Conservation (phyloP, 306 rosid species). For the Abrus precatorius region DNA sequence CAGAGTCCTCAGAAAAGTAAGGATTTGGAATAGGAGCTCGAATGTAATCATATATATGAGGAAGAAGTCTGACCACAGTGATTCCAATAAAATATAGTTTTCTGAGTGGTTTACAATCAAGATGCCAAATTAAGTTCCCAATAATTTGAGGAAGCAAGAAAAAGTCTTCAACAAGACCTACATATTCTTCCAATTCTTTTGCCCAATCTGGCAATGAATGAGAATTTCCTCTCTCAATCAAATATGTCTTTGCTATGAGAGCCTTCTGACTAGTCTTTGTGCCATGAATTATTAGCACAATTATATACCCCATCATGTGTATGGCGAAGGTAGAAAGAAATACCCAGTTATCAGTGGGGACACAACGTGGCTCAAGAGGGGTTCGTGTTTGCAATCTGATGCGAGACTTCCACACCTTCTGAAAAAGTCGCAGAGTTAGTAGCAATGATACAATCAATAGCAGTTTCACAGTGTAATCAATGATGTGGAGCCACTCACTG, state of each 20-base stretch:
- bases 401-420: conserved; percentile 94
- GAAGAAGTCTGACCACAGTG: conserved; percentile 84
- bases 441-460: conserved; percentile 73
- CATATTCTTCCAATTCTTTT: conserved; percentile 76
- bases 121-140: conserved; percentile 90
- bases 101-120: conserved; percentile 74
- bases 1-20: conserved; percentile 72
- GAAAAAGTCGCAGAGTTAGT: conserved; percentile 82
- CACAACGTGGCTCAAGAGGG: conserved; percentile 65
- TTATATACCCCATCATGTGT: conserved; percentile 70
- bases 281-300: conserved; percentile 66
- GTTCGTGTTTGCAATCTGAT: conserved; percentile 67
- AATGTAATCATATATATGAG: conserved; percentile 80
- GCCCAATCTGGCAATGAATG: conserved; percentile 62
- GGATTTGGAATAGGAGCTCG: conserved; percentile 72
- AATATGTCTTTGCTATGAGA: conserved; percentile 47
- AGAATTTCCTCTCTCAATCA: conserved; percentile 47
- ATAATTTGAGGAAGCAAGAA: conserved; percentile 86
- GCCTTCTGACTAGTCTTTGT: conserved; percentile 54
- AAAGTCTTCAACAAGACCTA: conserved; percentile 90
- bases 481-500: conserved; percentile 66
- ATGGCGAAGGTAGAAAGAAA: conserved; percentile 58
- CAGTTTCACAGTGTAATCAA: conserved; percentile 83
- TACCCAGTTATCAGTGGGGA: conserved; percentile 80
- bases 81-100: conserved; percentile 83